Evolutionary conservation across 257 asterid genomes (phyloP), one percentile per base, ranked within the genome.

Genomic region (Cinchona pubescens): DNA sequence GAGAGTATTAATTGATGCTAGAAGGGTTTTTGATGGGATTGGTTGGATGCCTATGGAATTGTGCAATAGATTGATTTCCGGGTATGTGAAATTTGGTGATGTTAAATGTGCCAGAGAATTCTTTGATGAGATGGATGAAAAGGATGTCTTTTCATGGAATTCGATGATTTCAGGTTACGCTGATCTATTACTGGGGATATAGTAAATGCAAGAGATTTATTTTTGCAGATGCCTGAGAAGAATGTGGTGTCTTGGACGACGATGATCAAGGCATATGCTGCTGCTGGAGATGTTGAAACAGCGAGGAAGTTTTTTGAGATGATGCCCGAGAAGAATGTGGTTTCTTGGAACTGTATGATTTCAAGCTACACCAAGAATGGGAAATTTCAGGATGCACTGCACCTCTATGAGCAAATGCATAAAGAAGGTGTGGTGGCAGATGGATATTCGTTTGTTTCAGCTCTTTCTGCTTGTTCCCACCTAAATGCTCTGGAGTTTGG

Each of bases 311-410:
- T 83, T 74, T 87, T 83, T 21, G 81, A 87, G 27, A 38, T 46
- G 58, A 85, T 85, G 81, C 89, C 89, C 0, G 48, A 81, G 64
- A 85, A 62, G 72, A 87, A 87, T 63, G 82, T 81, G 35, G 80
- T 85, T 45, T 87, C 91, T 18, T 87, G 91, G 91, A 87, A 87
- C n/a, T 87, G 83, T 74, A 77, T 87, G 89, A 81, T 85, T 72
- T 85, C 89, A 0, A 63, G 71, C 73, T 85, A 83, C 83, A 79
- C 76, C 67, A 75, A 72, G 62, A 63, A 18, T 51, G 75, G 85
- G 27, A 69, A 75, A 53, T 87, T 68, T 76, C 72, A 67, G 61
- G 79, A 78, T 48, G 79, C 89, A 3, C 43, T 87, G 29, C 76
- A 85, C 74, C 85, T 87, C 38, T 83, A 81, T 53, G 40, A 32